Percentiles rank a stretch among this genome's conserved stretches.
Conservation (phyloP, 257 asterid species). For the Solanum rostratum region DNA sequence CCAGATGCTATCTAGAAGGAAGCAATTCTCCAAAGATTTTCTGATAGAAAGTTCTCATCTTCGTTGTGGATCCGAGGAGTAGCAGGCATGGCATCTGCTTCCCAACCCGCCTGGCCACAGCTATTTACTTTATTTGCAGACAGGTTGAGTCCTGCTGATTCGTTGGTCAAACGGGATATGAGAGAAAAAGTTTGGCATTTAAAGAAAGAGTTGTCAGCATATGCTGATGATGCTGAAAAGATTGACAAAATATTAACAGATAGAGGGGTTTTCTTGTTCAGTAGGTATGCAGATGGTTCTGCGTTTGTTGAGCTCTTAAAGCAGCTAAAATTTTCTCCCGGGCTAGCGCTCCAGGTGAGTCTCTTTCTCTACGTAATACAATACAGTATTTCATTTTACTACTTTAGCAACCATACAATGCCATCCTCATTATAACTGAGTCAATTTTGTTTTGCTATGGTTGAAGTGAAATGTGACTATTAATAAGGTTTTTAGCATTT, state of each 20-base stretch:
- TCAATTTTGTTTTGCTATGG: neutral
- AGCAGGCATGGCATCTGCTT: neutral
- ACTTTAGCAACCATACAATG: neutral
- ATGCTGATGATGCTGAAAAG: slow-evolving; percentile 19
- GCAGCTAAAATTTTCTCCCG: slow-evolving; percentile 31
- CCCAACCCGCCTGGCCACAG: neutral
- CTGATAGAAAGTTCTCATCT: slow-evolving; percentile 3
- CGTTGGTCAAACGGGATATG: slow-evolving; percentile 7
- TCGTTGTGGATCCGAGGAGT: neutral
- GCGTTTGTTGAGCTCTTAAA: slow-evolving; percentile 52
- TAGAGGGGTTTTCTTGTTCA: slow-evolving; percentile 40
- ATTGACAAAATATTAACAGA: slow-evolving; percentile 39
- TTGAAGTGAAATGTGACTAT: neutral
- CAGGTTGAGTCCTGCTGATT: slow-evolving; percentile 5
- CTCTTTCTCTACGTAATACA: neutral
- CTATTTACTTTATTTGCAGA: slow-evolving; percentile 19
- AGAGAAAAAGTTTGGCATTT: slow-evolving; percentile 24
- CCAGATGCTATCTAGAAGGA: neutral
- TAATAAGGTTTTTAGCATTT: neutral
- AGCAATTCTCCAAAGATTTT: slow-evolving; percentile 5
- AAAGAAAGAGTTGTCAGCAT: slow-evolving; percentile 34
- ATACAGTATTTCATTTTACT: neutral
- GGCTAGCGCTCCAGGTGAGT: slow-evolving; percentile 53
- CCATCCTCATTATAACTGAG: neutral
- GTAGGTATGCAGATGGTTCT: slow-evolving; percentile 42